A percentile compares a stretch with the other conserved stretches of the same genome.
These are phyloP conservation scores for Quercus robur DNA, from an alignment of 306 rosid genomes.

Conservation along the genomic window DNA sequence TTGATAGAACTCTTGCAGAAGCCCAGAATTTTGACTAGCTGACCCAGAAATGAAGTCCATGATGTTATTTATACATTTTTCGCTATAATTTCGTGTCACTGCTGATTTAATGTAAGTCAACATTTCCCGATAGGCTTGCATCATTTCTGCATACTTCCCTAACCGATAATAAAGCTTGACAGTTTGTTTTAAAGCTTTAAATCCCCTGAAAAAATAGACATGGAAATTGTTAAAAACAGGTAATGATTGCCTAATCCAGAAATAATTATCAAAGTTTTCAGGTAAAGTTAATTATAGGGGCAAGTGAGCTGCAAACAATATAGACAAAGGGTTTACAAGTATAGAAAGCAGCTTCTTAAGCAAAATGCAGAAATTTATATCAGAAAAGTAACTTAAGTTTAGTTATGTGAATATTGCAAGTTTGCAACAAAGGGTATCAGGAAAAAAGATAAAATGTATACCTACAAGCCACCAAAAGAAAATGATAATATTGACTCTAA, in stretches of 20 bases:
- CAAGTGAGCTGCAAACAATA: neutral
- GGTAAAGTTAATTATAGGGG: neutral
- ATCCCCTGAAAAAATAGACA: slow-evolving; percentile 63
- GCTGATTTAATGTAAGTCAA: slow-evolving; percentile 95
- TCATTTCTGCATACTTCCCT: slow-evolving; percentile 90
- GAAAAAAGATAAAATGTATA: neutral
- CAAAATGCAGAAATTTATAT: neutral
- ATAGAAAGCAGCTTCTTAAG: neutral
- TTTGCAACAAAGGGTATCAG: neutral
- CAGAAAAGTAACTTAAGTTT: neutral
- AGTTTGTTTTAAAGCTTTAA: slow-evolving; percentile 94
- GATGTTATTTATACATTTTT: slow-evolving; percentile 93
- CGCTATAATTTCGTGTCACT: slow-evolving; percentile 91
- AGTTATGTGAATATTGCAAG: neutral
- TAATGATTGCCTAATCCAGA: neutral
- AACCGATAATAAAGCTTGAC: slow-evolving; percentile 91
- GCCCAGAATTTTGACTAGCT: slow-evolving; percentile 89
- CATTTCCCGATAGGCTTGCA: slow-evolving; percentile 97
- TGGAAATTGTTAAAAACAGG: slow-evolving; percentile 5
- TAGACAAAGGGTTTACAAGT: slow-evolving; percentile 1
- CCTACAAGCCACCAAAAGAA: neutral
- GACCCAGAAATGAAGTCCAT: slow-evolving; percentile 99
- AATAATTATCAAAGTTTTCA: neutral
- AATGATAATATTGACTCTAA: neutral
- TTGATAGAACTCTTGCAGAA: slow-evolving; percentile 93